Evolutionary conservation across 2,329 filamentous ascomycete genomes (phyloP), one percentile per base, ranked within the genome.

Genomic region (Trichophyton schoenleinii): DNA sequence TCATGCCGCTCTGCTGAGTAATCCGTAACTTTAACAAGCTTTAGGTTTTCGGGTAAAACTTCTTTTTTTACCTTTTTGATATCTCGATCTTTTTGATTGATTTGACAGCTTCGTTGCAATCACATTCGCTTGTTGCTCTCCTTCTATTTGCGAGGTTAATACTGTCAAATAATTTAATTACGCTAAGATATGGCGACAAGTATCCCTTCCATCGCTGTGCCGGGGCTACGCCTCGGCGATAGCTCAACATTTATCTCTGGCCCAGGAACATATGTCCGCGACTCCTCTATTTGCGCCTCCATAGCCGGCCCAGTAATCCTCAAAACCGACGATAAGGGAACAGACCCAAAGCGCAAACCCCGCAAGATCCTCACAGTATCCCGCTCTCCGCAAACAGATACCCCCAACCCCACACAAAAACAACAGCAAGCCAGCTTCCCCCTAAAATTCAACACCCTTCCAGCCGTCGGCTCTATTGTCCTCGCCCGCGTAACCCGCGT

Each of bases 401-500:
- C 18, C 31, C 55, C 31, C 57, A 36, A 13, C 7, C 20, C 9
- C 25, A 18, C n/a, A 31, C 59, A 13, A 63, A 64, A 8, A 55
- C 66, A 15, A 36, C 66, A 15, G 2, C 34, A 36, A 13, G 3
- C 34, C 9, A 36, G 13, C 0, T 36, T 9, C 9, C 55, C 64
- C 42, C 62, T 63, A 46, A 67, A 63, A 62, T 82, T 83, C 64
- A 88, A 90, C 72, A 83, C 91, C 59, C 81, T 96, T 6, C 94
- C 94, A 1, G 84, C 88, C 66, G 89, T 96, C 46, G 83, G 86
- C 69, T 87, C 87, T 67, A 80, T 85, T 15, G 89, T 97, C 44
- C 82, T 99, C 44, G 91, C 89, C 65, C 85, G 88, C 41, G 89
- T 99, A 46, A 89, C 89, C 41, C 87, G 92, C 57, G 87, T 96